These are phyloP conservation scores for Artemisia annua DNA, from an alignment of 129 eudicot species.

Conservation along the genomic window DNA sequence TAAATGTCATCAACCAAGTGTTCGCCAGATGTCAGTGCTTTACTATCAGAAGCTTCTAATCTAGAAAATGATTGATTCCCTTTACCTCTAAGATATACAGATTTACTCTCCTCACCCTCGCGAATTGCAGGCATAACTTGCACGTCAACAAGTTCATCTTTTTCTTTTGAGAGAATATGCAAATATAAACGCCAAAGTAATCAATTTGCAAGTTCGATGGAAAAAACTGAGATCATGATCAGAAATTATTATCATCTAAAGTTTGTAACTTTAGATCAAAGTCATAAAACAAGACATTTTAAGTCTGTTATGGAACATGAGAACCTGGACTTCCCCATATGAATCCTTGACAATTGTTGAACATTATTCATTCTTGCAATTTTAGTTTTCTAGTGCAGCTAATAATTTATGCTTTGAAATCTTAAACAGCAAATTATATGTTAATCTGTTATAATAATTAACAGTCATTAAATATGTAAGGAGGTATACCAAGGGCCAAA, in stretches of 20 bases:
- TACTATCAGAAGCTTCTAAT: conserved; percentile 44
- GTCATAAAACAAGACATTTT: not conserved
- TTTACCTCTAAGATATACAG: conserved; percentile 41
- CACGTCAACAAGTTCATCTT: conserved; percentile 41
- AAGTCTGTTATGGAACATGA: conserved; percentile 4
- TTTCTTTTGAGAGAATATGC: conserved; percentile 36
- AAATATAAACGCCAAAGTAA: conserved; percentile 14
- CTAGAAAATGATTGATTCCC: conserved; percentile 39
- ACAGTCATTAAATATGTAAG: not conserved
- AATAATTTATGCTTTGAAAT: conserved; percentile 6
- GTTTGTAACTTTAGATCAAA: not conserved
- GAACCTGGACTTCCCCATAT: not conserved
- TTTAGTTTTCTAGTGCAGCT: conserved; percentile 6
- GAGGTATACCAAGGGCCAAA: not conserved
- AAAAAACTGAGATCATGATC: conserved; percentile 16
- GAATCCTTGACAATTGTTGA: not conserved
- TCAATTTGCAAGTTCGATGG: not conserved
- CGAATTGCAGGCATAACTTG: conserved; percentile 41
- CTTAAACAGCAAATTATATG: not conserved
- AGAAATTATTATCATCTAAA: conserved; percentile 11
- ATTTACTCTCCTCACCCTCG: conserved; percentile 44
- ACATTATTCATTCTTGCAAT: conserved; percentile 11
- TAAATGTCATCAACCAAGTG: conserved; percentile 35
- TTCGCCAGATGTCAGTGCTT: conserved; percentile 51
- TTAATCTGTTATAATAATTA: not conserved